These are phyloP conservation scores for Aspergillus japonicus DNA, from an alignment of 2,329 filamentous ascomycete genomes.

Conservation along the genomic window DNA sequence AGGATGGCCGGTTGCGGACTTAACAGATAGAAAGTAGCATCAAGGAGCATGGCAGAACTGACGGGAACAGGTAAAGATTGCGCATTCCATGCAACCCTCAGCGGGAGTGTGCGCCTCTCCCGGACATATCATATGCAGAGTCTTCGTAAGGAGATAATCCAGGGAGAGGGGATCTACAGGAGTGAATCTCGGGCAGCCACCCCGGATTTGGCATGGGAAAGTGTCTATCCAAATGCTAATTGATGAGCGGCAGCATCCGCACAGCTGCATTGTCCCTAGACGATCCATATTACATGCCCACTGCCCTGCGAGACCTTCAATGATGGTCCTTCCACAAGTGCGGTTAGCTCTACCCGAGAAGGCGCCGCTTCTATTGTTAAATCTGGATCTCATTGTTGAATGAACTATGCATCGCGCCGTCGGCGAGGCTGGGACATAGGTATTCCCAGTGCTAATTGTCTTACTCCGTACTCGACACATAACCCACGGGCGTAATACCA, in stretches of 20 bases:
- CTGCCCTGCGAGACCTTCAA: not conserved
- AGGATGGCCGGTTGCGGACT: slow-evolving; percentile 2
- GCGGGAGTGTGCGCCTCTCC: not conserved
- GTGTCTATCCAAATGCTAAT: not conserved
- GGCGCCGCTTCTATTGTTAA: too few relatives aligned
- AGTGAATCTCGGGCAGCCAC: not conserved
- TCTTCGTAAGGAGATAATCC: not conserved
- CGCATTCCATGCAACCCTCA: not conserved
- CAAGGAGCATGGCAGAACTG: too few relatives aligned
- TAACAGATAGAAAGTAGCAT: not conserved
- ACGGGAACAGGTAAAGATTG: not conserved
- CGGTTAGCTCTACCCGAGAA: too few relatives aligned
- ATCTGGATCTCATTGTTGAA: too few relatives aligned
- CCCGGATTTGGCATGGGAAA: not conserved
- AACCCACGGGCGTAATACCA: not conserved
- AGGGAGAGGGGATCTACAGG: not conserved
- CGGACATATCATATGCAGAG: not conserved
- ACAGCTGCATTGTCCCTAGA: not conserved
- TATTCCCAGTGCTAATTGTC: not conserved
- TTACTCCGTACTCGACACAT: not conserved
- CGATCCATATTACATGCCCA: not conserved
- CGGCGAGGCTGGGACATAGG: not conserved
- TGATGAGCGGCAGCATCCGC: not conserved
- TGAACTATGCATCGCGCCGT: not conserved
- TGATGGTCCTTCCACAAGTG: too few relatives aligned